Base-by-base conservation (phyloP, 2,329 filamentous ascomycete genomes). In the Xylaria sp. region DNA sequence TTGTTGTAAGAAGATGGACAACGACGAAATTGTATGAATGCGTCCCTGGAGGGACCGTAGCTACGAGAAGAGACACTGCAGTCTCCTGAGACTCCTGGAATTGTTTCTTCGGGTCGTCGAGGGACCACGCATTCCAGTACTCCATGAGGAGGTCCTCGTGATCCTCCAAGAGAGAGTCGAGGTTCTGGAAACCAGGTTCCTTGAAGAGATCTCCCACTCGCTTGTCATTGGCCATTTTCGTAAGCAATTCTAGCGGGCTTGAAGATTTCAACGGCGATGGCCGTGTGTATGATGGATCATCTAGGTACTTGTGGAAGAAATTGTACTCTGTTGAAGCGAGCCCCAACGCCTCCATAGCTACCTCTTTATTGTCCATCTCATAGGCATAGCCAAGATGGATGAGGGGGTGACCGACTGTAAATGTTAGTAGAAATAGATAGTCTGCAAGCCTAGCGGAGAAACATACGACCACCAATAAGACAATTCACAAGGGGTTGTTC, bases 321-420 rank as follows among this genome's bases (percentile, higher is more conserved):
- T 87, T 82, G 79, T 91, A 87, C 74, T 87, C 83, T 1, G 84
- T 81, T 9, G 86, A 84, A 0, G 90, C 84, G 69, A 97, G 84
- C 0, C 88, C 90, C 0, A 99, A 85, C 0, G 94, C 92, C 83
- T 99, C 96, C 81, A 97, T 96, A 57, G 91, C 94, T 23, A 98
- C 79, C 72, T 97, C 95, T 67, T 91, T 92, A 74, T 88, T 96
- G 70, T 92, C 88, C 75, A 98, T 85, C 82, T 99, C 95, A 77
- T 92, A 95, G 10, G 94, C 96, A 78, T 97, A 98, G n/a, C 90
- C 94, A 2, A 99, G 86, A 76, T 98, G 96, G 67, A 98, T 96
- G n/a, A 98, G 84, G 1, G 95, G 93, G 75, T 98, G 93, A 21
- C 92, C 95, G 69, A 97, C 92, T 95, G 72, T 4, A 29, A 64